These are phyloP conservation scores for Endocladia muricata DNA, from an alignment of 31 red algal genomes.

Conservation along the genomic window DNA sequence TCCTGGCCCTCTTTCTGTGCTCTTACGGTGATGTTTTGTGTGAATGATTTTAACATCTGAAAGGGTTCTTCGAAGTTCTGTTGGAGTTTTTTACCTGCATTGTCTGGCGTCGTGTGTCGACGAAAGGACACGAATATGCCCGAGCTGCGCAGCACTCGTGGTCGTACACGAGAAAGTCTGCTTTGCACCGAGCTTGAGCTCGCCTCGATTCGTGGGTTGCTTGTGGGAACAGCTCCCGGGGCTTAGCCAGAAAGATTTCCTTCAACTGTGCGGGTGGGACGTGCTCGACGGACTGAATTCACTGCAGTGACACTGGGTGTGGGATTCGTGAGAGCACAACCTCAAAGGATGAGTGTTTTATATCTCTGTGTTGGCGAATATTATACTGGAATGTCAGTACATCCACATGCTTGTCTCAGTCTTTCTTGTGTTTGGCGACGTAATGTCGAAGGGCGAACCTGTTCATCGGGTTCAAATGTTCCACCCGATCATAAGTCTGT, in stretches of 20 bases:
- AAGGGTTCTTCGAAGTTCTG: no score
- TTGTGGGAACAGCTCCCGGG: not conserved
- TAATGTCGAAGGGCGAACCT: not conserved
- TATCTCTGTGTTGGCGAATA: not conserved
- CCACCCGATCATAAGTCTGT: slow-evolving; percentile 21
- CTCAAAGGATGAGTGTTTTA: not conserved
- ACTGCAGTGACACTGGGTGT: not conserved
- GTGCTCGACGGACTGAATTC: not conserved
- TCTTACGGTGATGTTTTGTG: no score
- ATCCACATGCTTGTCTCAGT: not conserved
- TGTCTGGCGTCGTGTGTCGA: no score
- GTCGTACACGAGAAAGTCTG: not conserved
- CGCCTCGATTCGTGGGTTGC: not conserved
- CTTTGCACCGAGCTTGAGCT: slow-evolving; percentile 2
- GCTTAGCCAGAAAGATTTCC: not conserved
- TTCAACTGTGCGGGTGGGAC: not conserved
- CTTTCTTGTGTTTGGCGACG: not conserved
- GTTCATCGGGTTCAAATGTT: not conserved
- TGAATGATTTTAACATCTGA: no score
- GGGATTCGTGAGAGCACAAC: not conserved
- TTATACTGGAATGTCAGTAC: not conserved
- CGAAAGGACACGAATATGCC: no score
- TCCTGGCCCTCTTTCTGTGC: no score
- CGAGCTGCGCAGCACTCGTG: no score
- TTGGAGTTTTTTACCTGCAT: no score